A percentile compares a stretch with the other conserved stretches of the same genome.
Evolutionary conservation across 2,329 filamentous ascomycete species (phyloP).

Genomic region (Sordariomycetes sp.): DNA sequence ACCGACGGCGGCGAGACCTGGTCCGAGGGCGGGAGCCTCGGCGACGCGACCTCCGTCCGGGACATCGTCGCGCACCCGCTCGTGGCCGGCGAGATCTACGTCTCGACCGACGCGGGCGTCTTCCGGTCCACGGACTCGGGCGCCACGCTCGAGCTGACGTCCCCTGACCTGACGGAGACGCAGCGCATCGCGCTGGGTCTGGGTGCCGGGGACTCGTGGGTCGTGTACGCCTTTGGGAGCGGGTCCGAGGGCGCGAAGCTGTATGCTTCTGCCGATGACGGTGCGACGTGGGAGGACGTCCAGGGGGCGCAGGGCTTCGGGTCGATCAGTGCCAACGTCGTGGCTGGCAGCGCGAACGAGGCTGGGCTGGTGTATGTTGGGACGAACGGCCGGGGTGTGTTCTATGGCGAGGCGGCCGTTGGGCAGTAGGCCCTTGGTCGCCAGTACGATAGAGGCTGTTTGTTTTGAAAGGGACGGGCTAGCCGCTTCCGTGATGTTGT

Average conservation of each 20-base stretch:
- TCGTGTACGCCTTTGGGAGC: slow-evolving; percentile 31
- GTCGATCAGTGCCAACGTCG: slow-evolving; percentile 20
- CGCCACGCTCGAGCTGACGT: slow-evolving; percentile 26
- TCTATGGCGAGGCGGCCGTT: slow-evolving; percentile 13
- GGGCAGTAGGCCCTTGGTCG: neutral
- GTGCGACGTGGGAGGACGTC: slow-evolving; percentile 29
- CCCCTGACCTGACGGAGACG: slow-evolving; percentile 20
- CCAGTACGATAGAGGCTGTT: too few species aligned
- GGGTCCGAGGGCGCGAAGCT: slow-evolving; percentile 26
- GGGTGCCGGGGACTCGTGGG: slow-evolving; percentile 24
- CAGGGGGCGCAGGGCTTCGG: slow-evolving; percentile 33
- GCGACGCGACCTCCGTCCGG: slow-evolving; percentile 31
- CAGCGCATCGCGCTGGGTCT: slow-evolving; percentile 28
- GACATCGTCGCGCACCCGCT: slow-evolving; percentile 42
- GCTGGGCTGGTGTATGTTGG: slow-evolving; percentile 33
- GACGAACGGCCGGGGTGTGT: slow-evolving; percentile 33
- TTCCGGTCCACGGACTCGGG: slow-evolving; percentile 40
- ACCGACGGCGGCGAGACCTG: slow-evolving; percentile 33
- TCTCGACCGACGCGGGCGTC: slow-evolving; percentile 38
- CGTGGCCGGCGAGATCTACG: slow-evolving; percentile 45
- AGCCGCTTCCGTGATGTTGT: neutral
- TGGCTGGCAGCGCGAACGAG: slow-evolving; percentile 31
- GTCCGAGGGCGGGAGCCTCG: slow-evolving; percentile 19
- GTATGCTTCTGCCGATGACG: slow-evolving; percentile 28
- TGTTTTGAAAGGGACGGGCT: too few species aligned